Conservation (phyloP, 2,329 filamentous ascomycete species). For the Cladophialophora yegresii region DNA sequence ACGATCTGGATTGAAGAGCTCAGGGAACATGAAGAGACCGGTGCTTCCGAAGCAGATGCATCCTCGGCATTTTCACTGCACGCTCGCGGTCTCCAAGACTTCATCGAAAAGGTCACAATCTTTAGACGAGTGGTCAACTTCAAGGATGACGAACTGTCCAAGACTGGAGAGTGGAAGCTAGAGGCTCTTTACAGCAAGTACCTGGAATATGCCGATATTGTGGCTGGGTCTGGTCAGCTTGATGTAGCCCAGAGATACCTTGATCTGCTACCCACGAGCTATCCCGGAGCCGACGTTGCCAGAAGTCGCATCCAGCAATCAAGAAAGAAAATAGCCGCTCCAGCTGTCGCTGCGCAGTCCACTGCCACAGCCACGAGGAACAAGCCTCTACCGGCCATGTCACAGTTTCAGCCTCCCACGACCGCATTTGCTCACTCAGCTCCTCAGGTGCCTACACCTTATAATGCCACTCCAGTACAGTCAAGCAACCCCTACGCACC, state of each 20-base stretch:
- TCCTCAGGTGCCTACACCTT: slow-evolving; percentile 33
- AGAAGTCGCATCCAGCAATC: slow-evolving; percentile 82
- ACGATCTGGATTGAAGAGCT: slow-evolving; percentile 91
- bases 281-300: slow-evolving; percentile 83
- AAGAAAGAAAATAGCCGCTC: slow-evolving; percentile 60
- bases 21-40: slow-evolving; percentile 76
- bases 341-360: slow-evolving; percentile 48
- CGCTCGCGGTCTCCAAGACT: slow-evolving; percentile 80
- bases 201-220: slow-evolving; percentile 92
- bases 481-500: slow-evolving; percentile 21
- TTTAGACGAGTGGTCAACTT: slow-evolving; percentile 95
- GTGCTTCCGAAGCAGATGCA: slow-evolving; percentile 66
- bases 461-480: slow-evolving; percentile 8
- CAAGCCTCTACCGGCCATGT: slow-evolving; percentile 48
- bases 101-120: slow-evolving; percentile 97
- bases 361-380: slow-evolving; percentile 46
- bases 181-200: slow-evolving; percentile 89
- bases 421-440: slow-evolving; percentile 38
- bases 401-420: slow-evolving; percentile 42
- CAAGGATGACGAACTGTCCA: slow-evolving; percentile 70
- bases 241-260: slow-evolving; percentile 88
- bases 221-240: slow-evolving; percentile 85
- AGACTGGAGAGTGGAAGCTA: slow-evolving; percentile 84
- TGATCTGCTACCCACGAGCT: slow-evolving; percentile 77
- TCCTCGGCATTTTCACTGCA: slow-evolving; percentile 91